These are phyloP conservation scores for Cyberlindnera galapagoensis DNA, from an alignment of 805 yeast genomes.

Conservation along the genomic window DNA sequence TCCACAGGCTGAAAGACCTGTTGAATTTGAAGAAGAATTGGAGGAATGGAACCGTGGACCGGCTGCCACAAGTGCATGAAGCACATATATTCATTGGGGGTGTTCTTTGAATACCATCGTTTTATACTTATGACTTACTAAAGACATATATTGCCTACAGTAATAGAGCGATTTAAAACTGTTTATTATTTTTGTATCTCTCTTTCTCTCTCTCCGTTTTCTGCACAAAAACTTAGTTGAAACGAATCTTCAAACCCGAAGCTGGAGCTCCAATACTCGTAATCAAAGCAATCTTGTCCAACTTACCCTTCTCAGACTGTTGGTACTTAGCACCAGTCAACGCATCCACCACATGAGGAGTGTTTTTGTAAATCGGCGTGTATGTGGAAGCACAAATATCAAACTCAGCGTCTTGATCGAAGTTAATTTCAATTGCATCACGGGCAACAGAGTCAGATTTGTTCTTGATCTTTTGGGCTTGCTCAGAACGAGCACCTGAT, in stretches of 20 bases:
- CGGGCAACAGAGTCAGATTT: slow-evolving; percentile 74
- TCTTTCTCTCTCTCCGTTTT: slow-evolving; percentile 11
- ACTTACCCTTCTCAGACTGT: slow-evolving; percentile 65
- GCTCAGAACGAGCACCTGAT: slow-evolving; percentile 79
- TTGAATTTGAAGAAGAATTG: slow-evolving; percentile 36
- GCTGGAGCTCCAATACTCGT: slow-evolving; percentile 88
- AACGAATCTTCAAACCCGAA: slow-evolving; percentile 66
- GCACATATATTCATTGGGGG: too few species aligned
- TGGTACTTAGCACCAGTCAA: slow-evolving; percentile 88
- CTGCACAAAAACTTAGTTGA: slow-evolving; percentile 5
- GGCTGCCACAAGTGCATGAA: too few species aligned
- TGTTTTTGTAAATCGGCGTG: slow-evolving; percentile 83
- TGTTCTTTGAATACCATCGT: too few species aligned
- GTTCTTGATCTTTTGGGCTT: slow-evolving; percentile 75
- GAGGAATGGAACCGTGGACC: too few species aligned
- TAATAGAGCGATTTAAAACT: background rate
- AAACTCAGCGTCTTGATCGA: slow-evolving; percentile 87
- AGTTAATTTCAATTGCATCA: slow-evolving; percentile 86
- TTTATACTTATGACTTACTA: slow-evolving; percentile 1
- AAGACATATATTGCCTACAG: background rate
- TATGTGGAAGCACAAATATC: slow-evolving; percentile 82
- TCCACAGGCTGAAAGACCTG: slow-evolving; percentile 68
- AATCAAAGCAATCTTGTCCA: slow-evolving; percentile 69
- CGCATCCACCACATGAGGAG: slow-evolving; percentile 65
- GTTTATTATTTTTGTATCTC: background rate